Evolutionary conservation across 768 basidiomycete genomes (phyloP).

Genomic region (Kwoniella europaea): DNA sequence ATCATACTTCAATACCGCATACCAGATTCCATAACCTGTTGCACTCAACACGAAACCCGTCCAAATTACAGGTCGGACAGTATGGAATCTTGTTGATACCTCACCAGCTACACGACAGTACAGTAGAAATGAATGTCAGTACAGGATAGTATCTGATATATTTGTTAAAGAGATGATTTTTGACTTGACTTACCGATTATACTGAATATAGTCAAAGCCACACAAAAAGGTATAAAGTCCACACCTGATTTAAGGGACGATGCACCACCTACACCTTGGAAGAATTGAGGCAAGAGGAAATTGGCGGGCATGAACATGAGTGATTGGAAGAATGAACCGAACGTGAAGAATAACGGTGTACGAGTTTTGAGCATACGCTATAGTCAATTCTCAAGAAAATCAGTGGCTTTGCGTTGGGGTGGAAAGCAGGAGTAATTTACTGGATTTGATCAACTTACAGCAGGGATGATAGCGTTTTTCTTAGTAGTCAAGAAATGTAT

Average conservation of each 20-base stretch:
- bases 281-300: slow-evolving; percentile 47
- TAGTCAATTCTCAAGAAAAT: neutral
- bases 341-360: slow-evolving; percentile 51
- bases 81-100: slow-evolving; percentile 38
- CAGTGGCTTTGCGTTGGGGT: too few relatives aligned
- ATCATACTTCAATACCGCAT: slow-evolving; percentile 24
- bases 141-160: too few relatives aligned
- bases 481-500: slow-evolving; percentile 55
- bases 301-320: slow-evolving; percentile 42
- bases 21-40: slow-evolving; percentile 42
- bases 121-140: too few relatives aligned
- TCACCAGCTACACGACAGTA: slow-evolving; percentile 37
- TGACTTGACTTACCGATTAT: slow-evolving; percentile 25
- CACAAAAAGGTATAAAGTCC: slow-evolving; percentile 47
- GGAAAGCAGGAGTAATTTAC: neutral
- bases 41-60: slow-evolving; percentile 39
- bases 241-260: slow-evolving; percentile 37
- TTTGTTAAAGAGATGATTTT: too few relatives aligned
- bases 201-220: slow-evolving; percentile 23
- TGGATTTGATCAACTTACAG: slow-evolving; percentile 20
- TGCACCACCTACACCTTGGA: slow-evolving; percentile 49
- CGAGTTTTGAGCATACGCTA: slow-evolving; percentile 55
- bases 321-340: slow-evolving; percentile 47
- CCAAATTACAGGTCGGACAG: slow-evolving; percentile 52
- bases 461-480: slow-evolving; percentile 58